Base-by-base conservation (phyloP, 495 filamentous ascomycete species). In the Cercophora scortea region DNA sequence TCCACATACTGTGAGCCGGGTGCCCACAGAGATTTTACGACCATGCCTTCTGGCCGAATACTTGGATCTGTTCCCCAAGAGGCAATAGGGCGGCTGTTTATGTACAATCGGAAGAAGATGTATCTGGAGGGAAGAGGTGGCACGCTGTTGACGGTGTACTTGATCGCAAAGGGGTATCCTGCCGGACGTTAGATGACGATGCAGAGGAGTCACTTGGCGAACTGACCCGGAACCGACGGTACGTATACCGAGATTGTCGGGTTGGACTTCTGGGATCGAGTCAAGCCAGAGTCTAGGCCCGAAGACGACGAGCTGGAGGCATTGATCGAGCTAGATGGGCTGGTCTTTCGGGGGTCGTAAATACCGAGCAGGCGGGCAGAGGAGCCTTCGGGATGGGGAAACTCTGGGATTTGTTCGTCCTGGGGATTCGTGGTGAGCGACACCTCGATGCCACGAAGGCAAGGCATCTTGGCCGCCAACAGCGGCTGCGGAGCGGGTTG, bases 31-130 rank as follows among this genome's bases (percentile, higher is more conserved):
- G 70, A 71, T 49, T 65, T 64, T 47, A 64, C 62, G 34, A 77
- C 61, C 12, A 61, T 67, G 15, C 76, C 76, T 2, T 49, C 42
- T 0, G 56, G 55, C 42, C 42, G 55, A 3, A 39, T 51, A 10
- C 39, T 44, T 5, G 66, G 49, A 50, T 77, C 68, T 15, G 73
- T 67, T 2, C 78, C 77, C 74, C 75, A 80, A 2, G 67, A 65
- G 1, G 71, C 59, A 19, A 74, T 66, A 38, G 69, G 62, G 9
- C 69, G 64, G 15, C 68, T 72, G 55, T 80, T 78, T 47, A 80
- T 72, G 57, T 64, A 71, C 47, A 80, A 62, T 53, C 74, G 77
- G 61, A 79, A 79, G 65, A 73, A 72, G 32, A 76, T 55, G 50
- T 63, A 73, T 51, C 53, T 60, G 43, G 63, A 68, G 17, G 67